phyloP scores from a whole-genome alignment of 176 grass and related monocot species.

The Zoysia pacifica region DNA sequence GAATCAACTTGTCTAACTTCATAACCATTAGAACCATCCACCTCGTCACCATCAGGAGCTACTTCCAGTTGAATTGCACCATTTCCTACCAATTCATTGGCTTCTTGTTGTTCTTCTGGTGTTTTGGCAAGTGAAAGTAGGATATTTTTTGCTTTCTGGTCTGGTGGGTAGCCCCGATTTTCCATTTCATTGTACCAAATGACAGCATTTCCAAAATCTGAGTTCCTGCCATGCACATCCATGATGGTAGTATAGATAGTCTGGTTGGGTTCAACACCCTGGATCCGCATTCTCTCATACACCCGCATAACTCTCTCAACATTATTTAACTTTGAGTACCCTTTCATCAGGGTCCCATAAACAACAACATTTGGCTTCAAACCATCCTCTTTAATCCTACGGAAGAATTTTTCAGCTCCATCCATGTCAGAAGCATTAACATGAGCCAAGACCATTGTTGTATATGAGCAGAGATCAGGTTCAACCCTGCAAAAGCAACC shows the following conservation, averaged over 20 bases:
- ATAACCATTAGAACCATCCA: slow-evolving; percentile 33
- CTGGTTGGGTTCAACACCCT: slow-evolving; percentile 84
- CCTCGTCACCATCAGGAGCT: slow-evolving; percentile 22
- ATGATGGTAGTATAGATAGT: slow-evolving; percentile 89
- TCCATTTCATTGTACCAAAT: slow-evolving; percentile 93
- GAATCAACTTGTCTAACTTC: slow-evolving; percentile 34
- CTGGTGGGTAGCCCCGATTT: slow-evolving; percentile 59
- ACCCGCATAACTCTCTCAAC: slow-evolving; percentile 77
- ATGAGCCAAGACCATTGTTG: slow-evolving; percentile 91
- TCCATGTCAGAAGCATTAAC: slow-evolving; percentile 92
- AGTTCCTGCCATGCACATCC: slow-evolving; percentile 80
- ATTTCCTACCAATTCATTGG: slow-evolving; percentile 68
- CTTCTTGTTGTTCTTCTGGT: slow-evolving; percentile 74
- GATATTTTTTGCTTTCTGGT: slow-evolving; percentile 86
- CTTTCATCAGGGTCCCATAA: slow-evolving; percentile 97
- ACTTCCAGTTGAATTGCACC: slow-evolving; percentile 44
- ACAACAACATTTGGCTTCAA: slow-evolving; percentile 88
- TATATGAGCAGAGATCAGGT: slow-evolving; percentile 91
- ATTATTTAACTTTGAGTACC: slow-evolving; percentile 83
- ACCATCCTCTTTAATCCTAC: slow-evolving; percentile 89
- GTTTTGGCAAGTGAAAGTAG: slow-evolving; percentile 71
- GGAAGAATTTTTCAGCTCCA: slow-evolving; percentile 85
- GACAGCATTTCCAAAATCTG: slow-evolving; percentile 80
- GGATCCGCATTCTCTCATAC: slow-evolving; percentile 81
- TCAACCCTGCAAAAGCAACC: slow-evolving; percentile 55